Base-by-base conservation (phyloP, 2,329 filamentous ascomycete genomes). In the Clonostachys byssicola region DNA sequence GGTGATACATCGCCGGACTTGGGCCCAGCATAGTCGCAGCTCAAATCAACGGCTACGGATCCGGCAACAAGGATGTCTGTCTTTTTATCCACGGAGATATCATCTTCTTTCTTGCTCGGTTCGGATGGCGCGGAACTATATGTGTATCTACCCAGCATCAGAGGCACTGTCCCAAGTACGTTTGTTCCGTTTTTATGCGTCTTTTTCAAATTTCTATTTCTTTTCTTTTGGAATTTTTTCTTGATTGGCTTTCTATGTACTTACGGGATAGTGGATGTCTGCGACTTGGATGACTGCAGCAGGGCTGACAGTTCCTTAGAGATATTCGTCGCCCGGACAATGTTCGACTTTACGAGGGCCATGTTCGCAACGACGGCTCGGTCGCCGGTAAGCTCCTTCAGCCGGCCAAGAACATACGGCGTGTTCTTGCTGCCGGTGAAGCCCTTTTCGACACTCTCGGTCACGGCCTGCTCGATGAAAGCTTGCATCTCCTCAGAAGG, bases 21-120 rank as follows among this genome's bases (percentile, higher is more conserved):
- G 39, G 56, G 46, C 17, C 54, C 50, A 14, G 55, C 51, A 54
- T 86, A 94, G 63, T 96, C 88, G 71, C 92, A 96, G 54, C 85
- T 87, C 35, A 94, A 74, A 64, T 97, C 92, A 51, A 96, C 76
- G 14, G 92, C 92, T 33, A 97, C 80, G 12, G 90, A 90, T n/a
- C 92, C 92, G 45, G 91, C 89, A 40, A 96, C 89, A 30, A 96
- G 70, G n/a, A 96, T 77, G 54, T 92, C 84, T 45, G 76, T 72
- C 52, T 62, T 62, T 51, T 51, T 51, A 45, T 45, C 52, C 34
- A 46, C 42, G 39, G 41, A 42, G 55, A 48, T 48, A 48, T 30
- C 23, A 30, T 30, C 23, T 30, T 46, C 44, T 46, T 49, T 43
- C 46, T 48, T 47, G 35, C 46, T 30, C n/a, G 30, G 40, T n/a